Conservation (phyloP, 179 eudicot genomes). For the Spergularia azorica region DNA sequence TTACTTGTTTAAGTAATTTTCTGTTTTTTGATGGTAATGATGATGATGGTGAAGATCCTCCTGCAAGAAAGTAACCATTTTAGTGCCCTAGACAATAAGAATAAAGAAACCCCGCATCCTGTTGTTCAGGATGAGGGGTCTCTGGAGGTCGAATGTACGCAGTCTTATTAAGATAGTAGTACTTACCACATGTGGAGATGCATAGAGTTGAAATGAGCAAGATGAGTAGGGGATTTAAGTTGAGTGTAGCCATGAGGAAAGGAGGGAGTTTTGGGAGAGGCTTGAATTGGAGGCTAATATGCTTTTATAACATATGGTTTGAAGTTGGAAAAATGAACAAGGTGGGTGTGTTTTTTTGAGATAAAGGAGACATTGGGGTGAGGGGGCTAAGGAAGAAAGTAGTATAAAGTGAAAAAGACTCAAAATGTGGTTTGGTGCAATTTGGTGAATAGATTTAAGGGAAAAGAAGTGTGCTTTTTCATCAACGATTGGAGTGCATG, state of each 20-base stretch:
- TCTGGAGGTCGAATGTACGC: slow-evolving; percentile 16
- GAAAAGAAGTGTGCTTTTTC: slow-evolving; percentile 47
- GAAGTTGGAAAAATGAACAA: slow-evolving; percentile 1
- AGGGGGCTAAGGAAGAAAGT: slow-evolving; percentile 11
- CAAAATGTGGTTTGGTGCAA: slow-evolving; percentile 27
- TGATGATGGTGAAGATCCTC: slow-evolving; percentile 29
- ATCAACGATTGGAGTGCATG: slow-evolving; percentile 44
- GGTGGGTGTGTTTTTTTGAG: slow-evolving; percentile 15
- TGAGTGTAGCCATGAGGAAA: slow-evolving; percentile 40
- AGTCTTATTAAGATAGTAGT: not conserved
- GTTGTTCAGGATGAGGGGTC: not conserved
- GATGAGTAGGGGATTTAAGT: slow-evolving; percentile 33
- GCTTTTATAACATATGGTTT: slow-evolving; percentile 7
- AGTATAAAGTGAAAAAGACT: slow-evolving; percentile 31
- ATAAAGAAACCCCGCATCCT: too few relatives aligned
- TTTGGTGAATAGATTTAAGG: slow-evolving; percentile 19
- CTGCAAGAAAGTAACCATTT: slow-evolving; percentile 16
- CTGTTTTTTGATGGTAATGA: slow-evolving; percentile 27
- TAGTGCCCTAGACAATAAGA: too few relatives aligned
- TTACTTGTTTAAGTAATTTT: slow-evolving; percentile 32
- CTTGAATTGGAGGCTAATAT: slow-evolving; percentile 29
- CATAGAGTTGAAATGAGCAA: slow-evolving; percentile 34
- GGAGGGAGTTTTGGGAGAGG: slow-evolving; percentile 32
- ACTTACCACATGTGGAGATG: slow-evolving; percentile 53
- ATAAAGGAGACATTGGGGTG: slow-evolving; percentile 23